A percentile compares a stretch with the other conserved stretches of the same genome.
Evolutionary conservation across 2,329 filamentous ascomycete genomes (phyloP).

Genomic region (Thelonectria olida): DNA sequence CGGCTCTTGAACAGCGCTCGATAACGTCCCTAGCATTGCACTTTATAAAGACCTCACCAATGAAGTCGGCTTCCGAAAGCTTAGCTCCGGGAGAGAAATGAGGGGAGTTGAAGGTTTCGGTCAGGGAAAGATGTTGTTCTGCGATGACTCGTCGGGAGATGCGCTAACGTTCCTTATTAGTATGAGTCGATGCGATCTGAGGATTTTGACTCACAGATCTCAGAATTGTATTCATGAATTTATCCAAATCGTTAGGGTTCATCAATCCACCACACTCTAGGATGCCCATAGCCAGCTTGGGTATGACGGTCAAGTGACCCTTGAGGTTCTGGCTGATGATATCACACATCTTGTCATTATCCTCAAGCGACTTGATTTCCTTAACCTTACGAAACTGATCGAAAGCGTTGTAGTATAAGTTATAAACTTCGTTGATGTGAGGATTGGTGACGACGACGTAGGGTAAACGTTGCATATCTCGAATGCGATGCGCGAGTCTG

Average conservation of each 20-base stretch:
- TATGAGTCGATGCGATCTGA: neutral
- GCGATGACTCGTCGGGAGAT: constrained; percentile 97
- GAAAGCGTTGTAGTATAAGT: constrained; percentile 97
- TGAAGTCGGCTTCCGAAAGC: constrained; percentile 80
- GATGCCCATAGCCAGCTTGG: constrained; percentile 92
- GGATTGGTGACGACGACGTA: constrained; percentile 97
- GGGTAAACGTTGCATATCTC: constrained; percentile 95
- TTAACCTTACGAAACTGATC: constrained; percentile 86
- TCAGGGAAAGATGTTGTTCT: constrained; percentile 94
- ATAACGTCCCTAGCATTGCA: constrained; percentile 93
- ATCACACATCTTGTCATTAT: constrained; percentile 89
- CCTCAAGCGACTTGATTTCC: constrained; percentile 84
- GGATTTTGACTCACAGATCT: constrained; percentile 72
- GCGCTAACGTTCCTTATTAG: constrained; percentile 61
- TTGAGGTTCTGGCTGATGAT: constrained; percentile 81
- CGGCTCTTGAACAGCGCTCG: constrained; percentile 80
- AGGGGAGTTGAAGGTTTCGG: constrained; percentile 90
- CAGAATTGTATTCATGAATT: constrained; percentile 94
- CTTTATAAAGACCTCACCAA: constrained; percentile 93
- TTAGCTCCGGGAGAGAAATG: constrained; percentile 88
- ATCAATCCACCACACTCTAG: constrained; percentile 88
- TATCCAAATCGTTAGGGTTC: constrained; percentile 82
- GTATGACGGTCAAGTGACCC: constrained; percentile 92
- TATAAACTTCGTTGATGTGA: constrained; percentile 94
- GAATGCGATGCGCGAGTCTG: constrained; percentile 90